A percentile compares a stretch with the other conserved stretches of the same genome.
Conservation (phyloP, 2,329 filamentous ascomycete genomes). For the Metarhizium album region DNA sequence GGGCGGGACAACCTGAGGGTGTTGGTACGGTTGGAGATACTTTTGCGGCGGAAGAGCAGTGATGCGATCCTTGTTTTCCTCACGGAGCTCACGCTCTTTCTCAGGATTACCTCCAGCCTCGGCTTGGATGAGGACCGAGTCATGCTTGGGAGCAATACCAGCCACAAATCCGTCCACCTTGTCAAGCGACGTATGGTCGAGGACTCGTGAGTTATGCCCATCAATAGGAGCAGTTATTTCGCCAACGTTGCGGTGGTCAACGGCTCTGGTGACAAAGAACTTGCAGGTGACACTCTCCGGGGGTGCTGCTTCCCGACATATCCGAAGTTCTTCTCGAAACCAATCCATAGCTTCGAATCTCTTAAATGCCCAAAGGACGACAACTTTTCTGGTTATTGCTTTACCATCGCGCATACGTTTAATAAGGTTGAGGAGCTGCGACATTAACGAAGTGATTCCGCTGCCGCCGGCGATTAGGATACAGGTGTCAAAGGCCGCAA, state of each 20-base stretch:
- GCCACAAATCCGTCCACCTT: conserved; percentile 82
- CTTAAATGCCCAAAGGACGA: conserved; percentile 91
- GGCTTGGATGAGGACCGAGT: conserved; percentile 71
- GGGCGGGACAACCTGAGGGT: conserved; percentile 11
- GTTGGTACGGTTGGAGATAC: conserved; percentile 45
- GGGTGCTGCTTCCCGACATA: conserved; percentile 81
- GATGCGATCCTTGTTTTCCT: conserved; percentile 75
- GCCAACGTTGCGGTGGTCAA: conserved; percentile 21
- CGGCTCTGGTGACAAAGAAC: conserved; percentile 79
- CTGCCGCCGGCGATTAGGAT: conserved; percentile 90
- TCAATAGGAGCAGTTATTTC: conserved; percentile 35
- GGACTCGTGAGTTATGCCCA: conserved; percentile 34
- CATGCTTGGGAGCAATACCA: conserved; percentile 75
- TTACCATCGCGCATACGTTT: conserved; percentile 94
- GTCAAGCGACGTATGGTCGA: conserved; percentile 71
- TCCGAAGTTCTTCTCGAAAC: conserved; percentile 90
- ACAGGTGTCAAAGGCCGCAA: conserved; percentile 88
- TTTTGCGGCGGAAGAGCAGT: conserved; percentile 66
- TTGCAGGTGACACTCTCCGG: conserved; percentile 84
- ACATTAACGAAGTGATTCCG: conserved; percentile 87
- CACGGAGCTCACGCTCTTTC: conserved; percentile 67
- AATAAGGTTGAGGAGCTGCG: conserved; percentile 84
- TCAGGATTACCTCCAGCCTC: conserved; percentile 71
- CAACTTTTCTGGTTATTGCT: conserved; percentile 80
- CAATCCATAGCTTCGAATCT: conserved; percentile 90